Evolutionary conservation across 441 rosid genomes (phyloP), one percentile per base, ranked within the genome.

Genomic region (Populus hybrid): DNA sequence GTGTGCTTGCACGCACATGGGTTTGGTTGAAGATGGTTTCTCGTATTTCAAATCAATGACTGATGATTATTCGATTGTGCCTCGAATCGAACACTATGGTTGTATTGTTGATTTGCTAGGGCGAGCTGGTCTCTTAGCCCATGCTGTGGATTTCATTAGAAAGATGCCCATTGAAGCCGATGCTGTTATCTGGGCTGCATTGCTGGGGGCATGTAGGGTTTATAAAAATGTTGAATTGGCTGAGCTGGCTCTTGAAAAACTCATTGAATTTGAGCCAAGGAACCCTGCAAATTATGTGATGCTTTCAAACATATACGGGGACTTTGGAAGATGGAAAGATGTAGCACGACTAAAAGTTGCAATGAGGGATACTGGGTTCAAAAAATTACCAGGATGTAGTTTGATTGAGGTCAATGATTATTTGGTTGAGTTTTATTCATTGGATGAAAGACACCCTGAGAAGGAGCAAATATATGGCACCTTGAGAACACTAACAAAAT

Each of bases 61-160:
- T n/a, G 80, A 77, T 61, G 85, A 89, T 81, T 86, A 81, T 82
- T 83, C 85, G 24, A 79, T 89, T 36, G 75, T 72, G 65, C 93
- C 92, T 77, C 85, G 85, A 46, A 89, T 91, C 28, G 93, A 89
- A 81, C 93, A 91, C 72, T 88, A 89, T 20, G 95, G 93, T 11
- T 91, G 94, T 75, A 77, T 91, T 75, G 93, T 91, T 82, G 93
- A 89, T 83, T 80, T 88, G 72, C 88, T 91, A 53, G 85, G 86
- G 1, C 82, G 91, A 23, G 89, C 94, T 75, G 90, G 93, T 74
- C 85, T 82, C 67, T 75, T 91, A 72, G 76, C 71, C 34, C 85
- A 86, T 77, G 93, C 94, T 73, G 79, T 88, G 73, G 88, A 89
- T 77, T 89, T 88, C 83, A 81, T 91, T 28, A 81, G 67, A 63